A percentile compares a stretch with the other conserved stretches of the same genome.
Conservation (phyloP, 176 grass and related monocot species). For the Pontederia crassipes region DNA sequence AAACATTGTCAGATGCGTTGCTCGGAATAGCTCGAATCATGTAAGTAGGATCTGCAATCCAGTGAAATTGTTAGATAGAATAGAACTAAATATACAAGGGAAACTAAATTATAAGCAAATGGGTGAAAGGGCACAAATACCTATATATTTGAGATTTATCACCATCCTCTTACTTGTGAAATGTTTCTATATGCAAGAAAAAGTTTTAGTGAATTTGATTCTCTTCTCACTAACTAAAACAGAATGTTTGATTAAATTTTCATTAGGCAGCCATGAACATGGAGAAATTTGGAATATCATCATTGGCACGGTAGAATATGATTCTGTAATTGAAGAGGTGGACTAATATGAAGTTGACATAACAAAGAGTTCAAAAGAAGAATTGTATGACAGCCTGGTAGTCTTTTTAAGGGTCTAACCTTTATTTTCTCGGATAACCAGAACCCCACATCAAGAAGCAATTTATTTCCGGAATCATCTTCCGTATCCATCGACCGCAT, state of each 20-base stretch:
- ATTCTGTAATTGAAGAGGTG: too few species aligned
- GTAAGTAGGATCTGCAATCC: constrained; percentile 79
- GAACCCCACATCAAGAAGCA: constrained; percentile 88
- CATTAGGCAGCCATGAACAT: too few species aligned
- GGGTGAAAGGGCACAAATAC: constrained; percentile 23
- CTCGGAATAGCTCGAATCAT: constrained; percentile 98
- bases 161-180: constrained; percentile 51
- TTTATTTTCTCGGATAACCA: constrained; percentile 98
- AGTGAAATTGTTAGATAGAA: background rate
- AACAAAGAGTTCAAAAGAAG: too few species aligned
- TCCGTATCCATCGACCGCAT: constrained; percentile 39
- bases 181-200: constrained; percentile 21
- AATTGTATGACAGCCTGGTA: too few species aligned
- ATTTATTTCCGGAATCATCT: constrained; percentile 96
- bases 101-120: background rate
- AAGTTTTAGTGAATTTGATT: constrained; percentile 4
- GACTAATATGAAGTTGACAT: too few species aligned
- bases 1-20: constrained; percentile 92
- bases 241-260: too few species aligned
- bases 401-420: constrained; percentile 16
- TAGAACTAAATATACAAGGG: background rate
- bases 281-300: too few species aligned
- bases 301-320: background rate
- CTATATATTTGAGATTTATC: constrained; percentile 99
- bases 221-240: background rate